A percentile compares a stretch with the other conserved stretches of the same genome.
phyloP scores from a whole-genome alignment of 176 grass and related monocot species.

The Carex kokanica region DNA sequence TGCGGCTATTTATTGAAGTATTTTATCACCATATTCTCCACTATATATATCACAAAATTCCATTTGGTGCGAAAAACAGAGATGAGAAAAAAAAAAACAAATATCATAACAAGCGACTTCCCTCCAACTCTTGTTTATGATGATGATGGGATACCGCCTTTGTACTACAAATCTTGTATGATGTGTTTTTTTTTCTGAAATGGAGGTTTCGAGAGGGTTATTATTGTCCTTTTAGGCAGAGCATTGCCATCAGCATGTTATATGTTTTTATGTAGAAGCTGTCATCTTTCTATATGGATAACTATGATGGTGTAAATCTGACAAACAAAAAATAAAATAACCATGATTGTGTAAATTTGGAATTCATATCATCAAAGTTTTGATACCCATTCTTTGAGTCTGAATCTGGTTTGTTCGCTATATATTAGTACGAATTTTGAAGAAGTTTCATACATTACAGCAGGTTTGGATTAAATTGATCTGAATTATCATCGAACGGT shows the following conservation, averaged over 20 bases:
- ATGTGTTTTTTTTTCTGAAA: neutral
- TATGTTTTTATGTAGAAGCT: constrained; percentile 21
- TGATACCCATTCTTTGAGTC: no score
- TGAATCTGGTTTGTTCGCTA: no score
- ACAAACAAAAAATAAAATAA: no score
- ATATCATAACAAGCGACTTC: constrained; percentile 15
- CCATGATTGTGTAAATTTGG: no score
- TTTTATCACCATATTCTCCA: neutral
- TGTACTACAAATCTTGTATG: neutral
- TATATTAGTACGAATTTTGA: no score
- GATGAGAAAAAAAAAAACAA: neutral
- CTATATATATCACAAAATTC: neutral
- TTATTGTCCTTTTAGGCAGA: neutral
- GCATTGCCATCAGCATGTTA: constrained; percentile 22
- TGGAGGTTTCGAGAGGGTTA: neutral
- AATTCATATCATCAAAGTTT: no score
- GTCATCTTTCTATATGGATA: constrained; percentile 14
- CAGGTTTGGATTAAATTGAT: no score
- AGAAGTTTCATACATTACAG: no score
- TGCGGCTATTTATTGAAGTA: neutral
- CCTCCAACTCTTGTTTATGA: constrained; percentile 19
- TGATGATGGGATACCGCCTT: constrained; percentile 28
- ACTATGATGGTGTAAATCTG: neutral
- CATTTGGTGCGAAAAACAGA: constrained; percentile 7
- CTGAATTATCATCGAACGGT: no score